Percentiles rank a stretch among this genome's conserved stretches.
Evolutionary conservation across 2,329 filamentous ascomycete genomes (phyloP).

Genomic region (Calcarisporium arbuscula): DNA sequence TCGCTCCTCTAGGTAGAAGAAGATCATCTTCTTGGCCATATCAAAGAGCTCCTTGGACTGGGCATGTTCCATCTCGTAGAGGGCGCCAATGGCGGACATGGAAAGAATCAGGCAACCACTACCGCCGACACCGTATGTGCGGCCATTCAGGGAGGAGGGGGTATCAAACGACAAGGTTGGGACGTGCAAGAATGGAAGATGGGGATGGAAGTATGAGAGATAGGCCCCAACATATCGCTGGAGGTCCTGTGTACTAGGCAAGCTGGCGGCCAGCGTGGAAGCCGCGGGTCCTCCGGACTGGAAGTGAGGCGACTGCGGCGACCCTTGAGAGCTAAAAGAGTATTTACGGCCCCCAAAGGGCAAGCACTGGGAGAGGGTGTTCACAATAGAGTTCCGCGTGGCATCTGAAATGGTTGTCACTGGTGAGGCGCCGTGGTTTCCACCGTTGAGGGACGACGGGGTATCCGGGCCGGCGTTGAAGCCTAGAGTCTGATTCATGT

Average conservation of each 20-base stretch:
- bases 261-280: slow-evolving; percentile 45
- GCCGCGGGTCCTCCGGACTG: slow-evolving; percentile 42
- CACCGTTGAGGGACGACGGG: slow-evolving; percentile 64
- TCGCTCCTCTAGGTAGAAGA: slow-evolving; percentile 84
- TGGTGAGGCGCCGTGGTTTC: slow-evolving; percentile 51
- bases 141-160: slow-evolving; percentile 58
- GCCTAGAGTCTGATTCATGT: slow-evolving; percentile 59
- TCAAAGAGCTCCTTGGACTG: slow-evolving; percentile 84
- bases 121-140: slow-evolving; percentile 60
- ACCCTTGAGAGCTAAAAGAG: slow-evolving; percentile 49
- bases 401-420: slow-evolving; percentile 60
- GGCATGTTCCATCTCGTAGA: slow-evolving; percentile 79
- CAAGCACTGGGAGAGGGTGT: slow-evolving; percentile 51
- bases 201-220: slow-evolving; percentile 86
- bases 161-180: slow-evolving; percentile 87
- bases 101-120: slow-evolving; percentile 79
- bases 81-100: slow-evolving; percentile 72
- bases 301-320: slow-evolving; percentile 48
- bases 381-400: slow-evolving; percentile 55
- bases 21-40: slow-evolving; percentile 91
- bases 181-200: slow-evolving; percentile 90
- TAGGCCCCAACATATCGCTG: slow-evolving; percentile 89
- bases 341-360: slow-evolving; percentile 58
- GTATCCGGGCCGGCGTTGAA: slow-evolving; percentile 63
- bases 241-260: slow-evolving; percentile 79